Conservation (phyloP, 2,329 filamentous ascomycete genomes). For the Venturia pyrina region DNA sequence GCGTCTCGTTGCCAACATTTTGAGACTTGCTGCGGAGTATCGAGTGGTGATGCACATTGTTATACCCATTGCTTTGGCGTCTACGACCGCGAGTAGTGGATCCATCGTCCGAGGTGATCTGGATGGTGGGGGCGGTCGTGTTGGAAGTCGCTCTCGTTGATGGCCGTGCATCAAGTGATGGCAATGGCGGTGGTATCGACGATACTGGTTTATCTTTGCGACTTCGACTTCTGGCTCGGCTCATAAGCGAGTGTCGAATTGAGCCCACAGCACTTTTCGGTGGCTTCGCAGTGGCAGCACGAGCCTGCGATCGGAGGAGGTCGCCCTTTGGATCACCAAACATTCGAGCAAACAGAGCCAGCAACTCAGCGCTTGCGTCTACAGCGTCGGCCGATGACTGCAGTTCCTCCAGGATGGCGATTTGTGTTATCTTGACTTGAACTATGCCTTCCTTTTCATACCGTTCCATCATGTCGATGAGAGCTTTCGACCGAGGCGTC, state of each 20-base stretch:
- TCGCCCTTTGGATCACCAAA: slow-evolving; percentile 61
- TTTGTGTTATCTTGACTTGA: slow-evolving; percentile 93
- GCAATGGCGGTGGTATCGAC: slow-evolving; percentile 27
- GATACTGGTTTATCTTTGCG: slow-evolving; percentile 61
- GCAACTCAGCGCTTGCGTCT: slow-evolving; percentile 75
- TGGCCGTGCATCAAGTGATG: slow-evolving; percentile 16
- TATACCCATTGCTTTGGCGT: not conserved
- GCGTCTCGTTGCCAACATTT: not conserved
- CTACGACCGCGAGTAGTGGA: slow-evolving; percentile 9
- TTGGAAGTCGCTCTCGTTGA: slow-evolving; percentile 20
- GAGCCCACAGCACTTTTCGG: slow-evolving; percentile 53
- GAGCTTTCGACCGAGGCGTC: slow-evolving; percentile 27
- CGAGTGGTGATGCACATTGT: slow-evolving; percentile 2
- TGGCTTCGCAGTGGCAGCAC: slow-evolving; percentile 17
- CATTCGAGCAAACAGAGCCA: slow-evolving; percentile 70
- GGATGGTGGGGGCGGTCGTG: slow-evolving; percentile 55
- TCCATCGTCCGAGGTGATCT: slow-evolving; percentile 52
- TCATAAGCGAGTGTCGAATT: slow-evolving; percentile 22
- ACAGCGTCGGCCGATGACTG: slow-evolving; percentile 80
- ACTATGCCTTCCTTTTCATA: slow-evolving; percentile 78
- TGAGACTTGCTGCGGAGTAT: slow-evolving; percentile 5
- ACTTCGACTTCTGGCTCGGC: slow-evolving; percentile 11
- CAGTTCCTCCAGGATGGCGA: slow-evolving; percentile 70
- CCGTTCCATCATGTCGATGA: slow-evolving; percentile 72
- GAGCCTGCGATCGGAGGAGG: slow-evolving; percentile 16